Evolutionary conservation across 345 rosid genomes (phyloP).

Genomic region (Murraya paniculata): DNA sequence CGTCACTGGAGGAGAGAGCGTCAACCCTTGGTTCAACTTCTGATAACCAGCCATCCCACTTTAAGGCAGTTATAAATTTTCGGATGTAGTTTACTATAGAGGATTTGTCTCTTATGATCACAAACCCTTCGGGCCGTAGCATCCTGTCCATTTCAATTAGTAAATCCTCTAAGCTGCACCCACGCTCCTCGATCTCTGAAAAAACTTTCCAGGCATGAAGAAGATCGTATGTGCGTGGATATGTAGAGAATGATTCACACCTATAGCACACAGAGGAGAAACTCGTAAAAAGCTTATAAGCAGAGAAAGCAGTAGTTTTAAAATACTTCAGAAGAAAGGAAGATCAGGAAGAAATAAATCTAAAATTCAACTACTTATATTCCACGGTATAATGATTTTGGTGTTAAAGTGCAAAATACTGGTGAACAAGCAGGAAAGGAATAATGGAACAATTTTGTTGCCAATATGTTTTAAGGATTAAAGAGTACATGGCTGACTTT

Average conservation of each 20-base stretch:
- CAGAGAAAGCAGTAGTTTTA: neutral
- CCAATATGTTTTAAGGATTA: neutral
- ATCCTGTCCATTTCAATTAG: conserved; percentile 90
- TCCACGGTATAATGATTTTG: neutral
- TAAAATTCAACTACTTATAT: neutral
- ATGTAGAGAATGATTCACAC: conserved; percentile 95
- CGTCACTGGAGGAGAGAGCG: conserved; percentile 58
- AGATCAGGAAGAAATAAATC: neutral
- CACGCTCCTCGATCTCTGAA: conserved; percentile 54
- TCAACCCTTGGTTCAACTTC: conserved; percentile 75
- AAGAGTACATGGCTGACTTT: neutral
- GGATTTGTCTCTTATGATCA: conserved; percentile 78
- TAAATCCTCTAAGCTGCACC: conserved; percentile 76
- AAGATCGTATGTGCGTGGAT: conserved; percentile 92
- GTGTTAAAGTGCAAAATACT: neutral
- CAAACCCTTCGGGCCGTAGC: conserved; percentile 79
- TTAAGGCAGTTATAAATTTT: conserved; percentile 55
- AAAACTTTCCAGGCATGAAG: conserved; percentile 84
- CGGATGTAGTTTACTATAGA: conserved; percentile 50
- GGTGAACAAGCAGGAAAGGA: neutral
- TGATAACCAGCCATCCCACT: conserved; percentile 84
- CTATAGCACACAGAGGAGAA: conserved; percentile 32
- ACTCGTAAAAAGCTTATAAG: neutral
- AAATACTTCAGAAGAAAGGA: neutral
- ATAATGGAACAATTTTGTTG: neutral